Evolutionary conservation across 2,329 filamentous ascomycete genomes (phyloP), one percentile per base, ranked within the genome.

Genomic region (Aspergillus ibericus): DNA sequence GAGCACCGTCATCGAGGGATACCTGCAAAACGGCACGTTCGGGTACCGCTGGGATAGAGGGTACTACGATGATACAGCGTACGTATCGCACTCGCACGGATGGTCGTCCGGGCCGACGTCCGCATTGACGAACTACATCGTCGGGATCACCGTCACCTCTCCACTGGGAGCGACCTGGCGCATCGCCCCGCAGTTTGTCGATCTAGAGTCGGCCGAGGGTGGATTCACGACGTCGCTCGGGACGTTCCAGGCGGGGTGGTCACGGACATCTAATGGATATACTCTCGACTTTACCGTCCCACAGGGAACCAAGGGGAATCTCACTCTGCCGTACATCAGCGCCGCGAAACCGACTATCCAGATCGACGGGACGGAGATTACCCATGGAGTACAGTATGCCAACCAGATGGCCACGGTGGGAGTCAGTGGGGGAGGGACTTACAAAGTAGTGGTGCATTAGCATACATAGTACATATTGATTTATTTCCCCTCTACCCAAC

Each of bases 1-100:
- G 56, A 82, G 79, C 42, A 87, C 85, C 0, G 79, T 84, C 18
- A 79, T 86, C 25, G 85, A 88, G 69, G 85, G 85, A 0, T 87
- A 85, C 59, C 75, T 84, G 1, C 70, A 69, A 0, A 79, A 87
- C 61, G 84, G 83, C 3, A 81, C 76, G 0, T 88, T 84, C 62
- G 82, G 80, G 1, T 88, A 88, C 65, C 77, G 84, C 1, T 77
- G 74, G 32, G 73, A 79, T 49, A 70, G 78, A 6, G 84, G 83
- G 0, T 87, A 87, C 61, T 70, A 70, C 4, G 75, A 80, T 48
- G 81, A 83, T 55, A 74, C 73, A 2, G 74, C 71, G 5, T 79
- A 80, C 59, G 71, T 77, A 5, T 75, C 72, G 1, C 77, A 80
- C 58, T 64, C 77, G 1, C 78, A 80, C 57, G 77, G 77, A 1